Evolutionary conservation across 2,329 filamentous ascomycete species (phyloP).

Genomic region (Diaporthe aspalathi): DNA sequence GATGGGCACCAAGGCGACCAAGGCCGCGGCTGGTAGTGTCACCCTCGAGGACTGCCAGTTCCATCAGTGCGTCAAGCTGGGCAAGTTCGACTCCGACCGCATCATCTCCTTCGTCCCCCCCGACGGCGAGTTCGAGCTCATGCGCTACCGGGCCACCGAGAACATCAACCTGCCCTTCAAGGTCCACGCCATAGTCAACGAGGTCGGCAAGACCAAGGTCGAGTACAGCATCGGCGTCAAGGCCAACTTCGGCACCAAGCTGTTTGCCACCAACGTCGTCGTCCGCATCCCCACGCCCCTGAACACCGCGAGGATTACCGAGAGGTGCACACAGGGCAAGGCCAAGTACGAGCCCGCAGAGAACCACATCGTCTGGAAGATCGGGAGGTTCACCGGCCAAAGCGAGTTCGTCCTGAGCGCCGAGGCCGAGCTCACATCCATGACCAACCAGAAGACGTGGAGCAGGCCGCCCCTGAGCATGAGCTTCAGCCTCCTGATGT

Average conservation of each 20-base stretch:
- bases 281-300: slow-evolving; percentile 94
- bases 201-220: slow-evolving; percentile 95
- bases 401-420: slow-evolving; percentile 95
- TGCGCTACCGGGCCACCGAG: slow-evolving; percentile 97
- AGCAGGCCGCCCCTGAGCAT: slow-evolving; percentile 91
- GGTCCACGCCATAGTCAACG: slow-evolving; percentile 97
- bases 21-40: slow-evolving; percentile 94
- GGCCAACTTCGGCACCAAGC: slow-evolving; percentile 94
- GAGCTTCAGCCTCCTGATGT: slow-evolving; percentile 96
- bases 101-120: slow-evolving; percentile 98
- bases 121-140: slow-evolving; percentile 97
- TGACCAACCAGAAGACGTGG: slow-evolving; percentile 99
- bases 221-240: slow-evolving; percentile 98
- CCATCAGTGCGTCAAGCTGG: slow-evolving; percentile 97
- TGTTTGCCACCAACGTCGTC: slow-evolving; percentile 97
- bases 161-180: slow-evolving; percentile 99
- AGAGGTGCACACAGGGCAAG: slow-evolving; percentile 94
- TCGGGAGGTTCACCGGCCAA: slow-evolving; percentile 97
- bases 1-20: slow-evolving; percentile 87
- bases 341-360: slow-evolving; percentile 98
- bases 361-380: slow-evolving; percentile 99
- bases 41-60: slow-evolving; percentile 98
- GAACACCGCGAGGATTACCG: slow-evolving; percentile 93
- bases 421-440: slow-evolving; percentile 91
- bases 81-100: slow-evolving; percentile 94